phyloP scores from a whole-genome alignment of 768 basidiomycete species.

The Boletus sp. region DNA sequence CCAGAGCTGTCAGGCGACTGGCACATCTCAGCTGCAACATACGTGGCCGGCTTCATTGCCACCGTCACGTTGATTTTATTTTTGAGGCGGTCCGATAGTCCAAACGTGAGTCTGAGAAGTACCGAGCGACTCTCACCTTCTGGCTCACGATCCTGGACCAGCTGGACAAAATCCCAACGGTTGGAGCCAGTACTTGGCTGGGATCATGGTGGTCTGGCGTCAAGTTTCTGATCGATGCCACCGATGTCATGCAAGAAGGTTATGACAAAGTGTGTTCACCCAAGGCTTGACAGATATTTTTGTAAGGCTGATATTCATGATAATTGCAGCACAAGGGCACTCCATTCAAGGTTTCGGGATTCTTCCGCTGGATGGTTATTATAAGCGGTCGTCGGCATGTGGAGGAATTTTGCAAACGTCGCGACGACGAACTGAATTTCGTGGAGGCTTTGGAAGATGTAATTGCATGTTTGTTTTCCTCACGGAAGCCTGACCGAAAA shows the following conservation, averaged over 20 bases:
- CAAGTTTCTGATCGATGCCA: conserved; percentile 13
- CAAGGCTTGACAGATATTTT: no score
- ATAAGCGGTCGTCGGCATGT: conserved; percentile 20
- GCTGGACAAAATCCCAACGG: conserved; percentile 28
- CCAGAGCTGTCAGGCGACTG: neutral
- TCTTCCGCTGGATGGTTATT: no score
- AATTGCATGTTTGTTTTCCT: neutral
- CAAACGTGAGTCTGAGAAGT: neutral
- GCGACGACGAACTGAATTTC: conserved; percentile 39
- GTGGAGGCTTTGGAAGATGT: conserved; percentile 14
- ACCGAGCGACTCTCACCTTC: neutral
- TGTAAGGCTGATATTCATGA: neutral
- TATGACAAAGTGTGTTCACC: conserved; percentile 24
- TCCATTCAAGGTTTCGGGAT: no score
- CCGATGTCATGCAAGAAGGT: conserved; percentile 28
- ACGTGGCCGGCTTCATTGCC: neutral
- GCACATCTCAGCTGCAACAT: neutral
- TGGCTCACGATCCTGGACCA: neutral
- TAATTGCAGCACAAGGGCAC: conserved; percentile 23
- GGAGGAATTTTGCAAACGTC: conserved; percentile 39
- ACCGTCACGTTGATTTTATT: neutral
- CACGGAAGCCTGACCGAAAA: neutral
- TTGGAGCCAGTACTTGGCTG: conserved; percentile 24
- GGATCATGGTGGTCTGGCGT: conserved; percentile 26
- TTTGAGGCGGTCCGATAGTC: neutral